These are phyloP conservation scores for Cytospora schulzeri DNA, from an alignment of 2,329 filamentous ascomycete species.

Conservation along the genomic window DNA sequence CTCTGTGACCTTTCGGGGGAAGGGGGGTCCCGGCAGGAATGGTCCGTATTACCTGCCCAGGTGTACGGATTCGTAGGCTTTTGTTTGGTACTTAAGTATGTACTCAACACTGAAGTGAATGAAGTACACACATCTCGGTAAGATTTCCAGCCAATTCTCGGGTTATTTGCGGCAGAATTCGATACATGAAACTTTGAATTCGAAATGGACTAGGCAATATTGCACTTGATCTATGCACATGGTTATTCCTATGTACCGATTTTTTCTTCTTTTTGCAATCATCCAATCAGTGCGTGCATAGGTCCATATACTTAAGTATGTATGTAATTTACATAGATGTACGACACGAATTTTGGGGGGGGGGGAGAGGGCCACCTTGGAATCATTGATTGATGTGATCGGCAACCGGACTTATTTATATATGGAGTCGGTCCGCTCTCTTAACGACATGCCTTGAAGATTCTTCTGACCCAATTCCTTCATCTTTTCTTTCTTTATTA, in stretches of 20 bases:
- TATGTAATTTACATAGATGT: too few relatives aligned
- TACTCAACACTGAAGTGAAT: too few relatives aligned
- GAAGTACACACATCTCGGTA: too few relatives aligned
- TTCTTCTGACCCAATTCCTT: background rate
- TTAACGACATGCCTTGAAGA: slow-evolving; percentile 5
- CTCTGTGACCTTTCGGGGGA: background rate
- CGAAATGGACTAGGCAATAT: background rate
- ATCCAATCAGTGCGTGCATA: background rate
- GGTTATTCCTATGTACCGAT: too few relatives aligned
- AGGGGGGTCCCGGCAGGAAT: background rate
- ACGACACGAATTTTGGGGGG: too few relatives aligned
- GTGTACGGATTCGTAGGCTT: too few relatives aligned
- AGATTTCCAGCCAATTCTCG: background rate
- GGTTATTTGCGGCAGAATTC: background rate
- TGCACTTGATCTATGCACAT: too few relatives aligned
- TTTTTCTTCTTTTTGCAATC: too few relatives aligned
- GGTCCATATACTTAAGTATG: background rate
- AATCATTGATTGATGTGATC: slow-evolving; percentile 4
- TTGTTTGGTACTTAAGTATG: background rate
- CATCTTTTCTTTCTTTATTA: background rate
- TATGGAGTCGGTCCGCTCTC: slow-evolving; percentile 11
- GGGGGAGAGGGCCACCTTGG: too few relatives aligned
- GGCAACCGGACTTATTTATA: slow-evolving; percentile 17
- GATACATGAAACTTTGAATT: background rate
- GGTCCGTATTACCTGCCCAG: background rate